Base-by-base conservation (phyloP, 1,284 basidiomycete species). In the Ceratobasidium sp. region DNA sequence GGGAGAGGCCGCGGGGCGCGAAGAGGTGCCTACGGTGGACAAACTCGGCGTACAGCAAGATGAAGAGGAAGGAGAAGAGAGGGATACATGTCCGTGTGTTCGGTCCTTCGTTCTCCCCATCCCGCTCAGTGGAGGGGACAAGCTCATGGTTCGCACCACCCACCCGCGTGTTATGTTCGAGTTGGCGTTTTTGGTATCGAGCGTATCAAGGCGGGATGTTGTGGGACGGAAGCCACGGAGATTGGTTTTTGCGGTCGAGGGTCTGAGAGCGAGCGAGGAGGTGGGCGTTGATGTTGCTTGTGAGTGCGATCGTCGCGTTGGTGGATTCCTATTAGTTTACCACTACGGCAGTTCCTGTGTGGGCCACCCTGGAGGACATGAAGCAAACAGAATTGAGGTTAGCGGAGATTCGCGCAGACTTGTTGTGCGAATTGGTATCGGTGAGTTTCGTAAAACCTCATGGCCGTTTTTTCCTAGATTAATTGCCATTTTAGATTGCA, bases 181-280 rank as follows among this genome's bases (percentile, higher is more conserved):
- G 22, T 83, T 92, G 5, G 88, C 86, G 0, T 92, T 90, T 80
- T 85, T 92, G 7, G 82, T 91, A 31, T 90, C 88, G 76, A 86
- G 86, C 11, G 82, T 87, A 0, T 86, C 90, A 0, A 91, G 91
- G 78, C 87, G 89, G 14, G 91, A 93, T 78, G 86, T 89, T 0
- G 87, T 90, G 0, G 92, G 91, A 41, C 84, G 90, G 22, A 89
- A 87, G 74, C 91, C 91, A 2, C 90, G 90, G 81, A 85, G 89
- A 75, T 88, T 87, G 68, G 83, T 90, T 0, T 93, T 92, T 81
- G 88, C 90, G 0, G 80, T 79, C 7, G 90, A 90, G 76, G 91
- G 90, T 0, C 74, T 92, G n/a, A 80, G 81, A 0, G 82, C 85
- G 0, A 83, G 86, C 76, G 87, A 88, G 63, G 86, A 87, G 77